phyloP scores from a whole-genome alignment of 768 basidiomycete genomes.

The Termitomyces sp. region DNA sequence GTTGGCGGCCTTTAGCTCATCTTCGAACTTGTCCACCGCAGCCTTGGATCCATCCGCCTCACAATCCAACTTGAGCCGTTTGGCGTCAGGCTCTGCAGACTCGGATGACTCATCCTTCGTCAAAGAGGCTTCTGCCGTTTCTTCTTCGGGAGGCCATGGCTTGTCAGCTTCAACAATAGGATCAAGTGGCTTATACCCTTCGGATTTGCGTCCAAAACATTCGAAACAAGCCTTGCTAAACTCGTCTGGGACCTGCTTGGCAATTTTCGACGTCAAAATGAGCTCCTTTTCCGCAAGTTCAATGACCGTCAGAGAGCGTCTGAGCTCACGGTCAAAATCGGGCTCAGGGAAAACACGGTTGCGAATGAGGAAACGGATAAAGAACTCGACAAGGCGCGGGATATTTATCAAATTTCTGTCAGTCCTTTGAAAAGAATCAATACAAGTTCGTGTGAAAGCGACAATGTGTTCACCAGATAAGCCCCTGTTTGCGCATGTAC shows the following conservation, averaged over 20 bases:
- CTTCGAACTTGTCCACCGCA: constrained; percentile 30
- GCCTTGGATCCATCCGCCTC: constrained; percentile 7
- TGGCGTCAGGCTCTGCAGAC: constrained; percentile 9
- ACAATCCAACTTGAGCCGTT: constrained; percentile 13
- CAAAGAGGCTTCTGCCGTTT: background rate
- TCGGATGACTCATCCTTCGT: background rate
- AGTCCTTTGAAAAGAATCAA: constrained; percentile 24
- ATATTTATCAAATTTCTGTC: constrained; percentile 43
- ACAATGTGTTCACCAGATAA: constrained; percentile 51
- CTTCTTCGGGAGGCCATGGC: background rate
- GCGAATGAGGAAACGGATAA: constrained; percentile 55
- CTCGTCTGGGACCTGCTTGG: constrained; percentile 41
- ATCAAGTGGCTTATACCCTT: constrained; percentile 29
- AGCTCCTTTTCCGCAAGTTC: constrained; percentile 43
- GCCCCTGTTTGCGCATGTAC: constrained; percentile 60
- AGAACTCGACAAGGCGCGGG: constrained; percentile 56
- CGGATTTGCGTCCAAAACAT: constrained; percentile 44
- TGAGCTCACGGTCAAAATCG: constrained; percentile 38
- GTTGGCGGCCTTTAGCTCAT: constrained; percentile 30
- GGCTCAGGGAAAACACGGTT: constrained; percentile 49
- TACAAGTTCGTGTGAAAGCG: background rate
- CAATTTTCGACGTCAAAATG: constrained; percentile 41
- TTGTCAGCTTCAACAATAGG: constrained; percentile 8
- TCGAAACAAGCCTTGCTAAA: constrained; percentile 45
- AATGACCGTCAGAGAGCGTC: constrained; percentile 38